Evolutionary conservation across 2,329 filamentous ascomycete genomes (phyloP), one percentile per base, ranked within the genome.

Genomic region (Neospermospora avenae): DNA sequence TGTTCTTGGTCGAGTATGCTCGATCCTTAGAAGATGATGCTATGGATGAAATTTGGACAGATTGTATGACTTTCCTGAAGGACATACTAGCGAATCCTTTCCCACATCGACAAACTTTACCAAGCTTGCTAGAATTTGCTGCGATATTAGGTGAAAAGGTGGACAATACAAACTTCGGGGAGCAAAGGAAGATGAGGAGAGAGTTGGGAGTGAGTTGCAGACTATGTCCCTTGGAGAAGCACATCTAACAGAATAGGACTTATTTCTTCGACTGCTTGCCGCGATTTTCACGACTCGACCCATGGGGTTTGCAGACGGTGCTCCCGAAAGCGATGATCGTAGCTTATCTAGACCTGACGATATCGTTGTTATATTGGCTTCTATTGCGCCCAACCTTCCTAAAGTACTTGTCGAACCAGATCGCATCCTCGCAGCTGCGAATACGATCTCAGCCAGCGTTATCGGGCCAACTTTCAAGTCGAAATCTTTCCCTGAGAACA

Each of bases 41-140:
- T 16, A 93, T 97, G 83, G 95, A 99, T 69, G 95, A 99, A 75
- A 96, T 99, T 52, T 99, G 95, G 95, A 82, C 87, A 42, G 93
- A 99, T 72, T 99, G 93, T 73, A 91, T 93, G 69, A 84, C 88
- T 0, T 99, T 99, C 74, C 75, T 98, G 62, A 89, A 87, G 64
- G 96, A 99, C 72, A 83, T 99, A 28, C 80, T 99, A 28, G 86
- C 88, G 24, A 99, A 99, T 70, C 96, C 95, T 1, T 91, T 99
- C 70, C 95, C 95, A 2, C 93, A 99, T 76, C 83, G 95, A 58
- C 93, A 97, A 71, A 93, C 93, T 7, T 76, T 99, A 41, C 90
- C 95, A 6, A 86, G 88, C 55, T 78, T 99, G 46, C 78, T 99
- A 13, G 90, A 96, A 68, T 97, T 98, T 70, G 89, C 91, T 0